These are phyloP conservation scores for Blastomyces percursus DNA, from an alignment of 2,329 filamentous ascomycete genomes.

Conservation along the genomic window DNA sequence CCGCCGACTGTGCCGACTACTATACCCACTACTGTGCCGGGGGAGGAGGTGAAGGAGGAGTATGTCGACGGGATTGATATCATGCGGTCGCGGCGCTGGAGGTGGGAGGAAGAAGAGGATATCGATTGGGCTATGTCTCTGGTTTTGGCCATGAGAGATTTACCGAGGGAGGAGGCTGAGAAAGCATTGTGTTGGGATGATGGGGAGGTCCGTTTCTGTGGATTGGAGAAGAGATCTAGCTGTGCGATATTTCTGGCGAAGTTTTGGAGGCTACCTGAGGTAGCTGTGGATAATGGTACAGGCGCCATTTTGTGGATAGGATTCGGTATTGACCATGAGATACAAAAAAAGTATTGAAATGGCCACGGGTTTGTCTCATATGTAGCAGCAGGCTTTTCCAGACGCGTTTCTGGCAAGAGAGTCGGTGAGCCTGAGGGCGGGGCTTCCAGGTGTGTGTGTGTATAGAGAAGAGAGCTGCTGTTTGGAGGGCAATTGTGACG, in stretches of 20 bases:
- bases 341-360: not conserved
- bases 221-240: not conserved
- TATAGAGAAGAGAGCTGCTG: not conserved
- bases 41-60: constrained; percentile 42
- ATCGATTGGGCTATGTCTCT: not conserved
- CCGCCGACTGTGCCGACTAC: constrained; percentile 39
- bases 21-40: constrained; percentile 51
- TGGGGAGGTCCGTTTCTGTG: not conserved
- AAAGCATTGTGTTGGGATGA: not conserved
- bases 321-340: not conserved
- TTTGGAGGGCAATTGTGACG: not conserved
- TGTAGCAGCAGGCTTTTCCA: not conserved
- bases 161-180: not conserved
- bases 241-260: not conserved
- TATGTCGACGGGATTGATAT: constrained; percentile 53
- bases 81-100: constrained; percentile 20
- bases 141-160: not conserved
- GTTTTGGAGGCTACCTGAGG: not conserved
- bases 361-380: not conserved
- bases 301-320: not conserved
- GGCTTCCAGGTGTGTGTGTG: not conserved
- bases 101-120: not conserved
- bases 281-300: not conserved
- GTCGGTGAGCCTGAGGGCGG: not conserved
- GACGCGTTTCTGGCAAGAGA: not conserved